Base-by-base conservation (phyloP, 2,329 filamentous ascomycete species). In the Westerdykella aurantiaca region DNA sequence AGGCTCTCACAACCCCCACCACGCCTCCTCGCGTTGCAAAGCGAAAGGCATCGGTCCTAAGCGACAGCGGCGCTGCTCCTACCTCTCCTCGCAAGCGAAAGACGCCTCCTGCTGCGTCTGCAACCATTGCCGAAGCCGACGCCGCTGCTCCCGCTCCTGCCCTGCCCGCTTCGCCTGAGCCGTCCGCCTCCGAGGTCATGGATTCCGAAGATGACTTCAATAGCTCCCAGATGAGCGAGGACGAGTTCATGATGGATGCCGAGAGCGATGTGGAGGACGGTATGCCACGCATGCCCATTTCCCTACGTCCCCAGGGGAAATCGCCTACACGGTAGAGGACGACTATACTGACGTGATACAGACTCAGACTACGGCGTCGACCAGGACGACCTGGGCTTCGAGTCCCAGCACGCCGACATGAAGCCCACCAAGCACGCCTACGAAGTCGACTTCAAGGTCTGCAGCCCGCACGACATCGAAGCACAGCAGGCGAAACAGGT, bases 151-250 rank as follows among this genome's bases (percentile, higher is more conserved):
- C 25, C 10, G 25, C 25, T 29, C 25, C 25, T 29, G 40, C 44
- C 21, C 59, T 63, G 11, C 63, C 60, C 42, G 60, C 56, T 38
- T 68, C 61, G 22, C 64, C 63, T 42, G 53, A 55, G 33, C 11
- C 11, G 25, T 63, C 63, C 49, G 53, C 59, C 48, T 58, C 71
- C 31, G 71, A 64, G 67, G 79, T 74, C 51, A 96, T 96, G 90
- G 89, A 95, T 72, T 96, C 90, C 7, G 91, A 97, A 58, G 89
- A 96, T 61, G 91, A 96, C 48, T 90, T 90, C 68, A 85, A 93
- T 79, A 94, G 86, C 57, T 82, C 83, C 62, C 76, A 83, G 57
- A 91, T 87, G 34, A 95, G 86, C 62, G 84, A 83, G 43, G 83
- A 86, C 52, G 79, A 80, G 47, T 79, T 88, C 47, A 77, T 85